Percentiles rank a stretch among this genome's conserved stretches.
Conservation (phyloP, 2,329 filamentous ascomycete species). For the Ceratocystis diversiconidia region DNA sequence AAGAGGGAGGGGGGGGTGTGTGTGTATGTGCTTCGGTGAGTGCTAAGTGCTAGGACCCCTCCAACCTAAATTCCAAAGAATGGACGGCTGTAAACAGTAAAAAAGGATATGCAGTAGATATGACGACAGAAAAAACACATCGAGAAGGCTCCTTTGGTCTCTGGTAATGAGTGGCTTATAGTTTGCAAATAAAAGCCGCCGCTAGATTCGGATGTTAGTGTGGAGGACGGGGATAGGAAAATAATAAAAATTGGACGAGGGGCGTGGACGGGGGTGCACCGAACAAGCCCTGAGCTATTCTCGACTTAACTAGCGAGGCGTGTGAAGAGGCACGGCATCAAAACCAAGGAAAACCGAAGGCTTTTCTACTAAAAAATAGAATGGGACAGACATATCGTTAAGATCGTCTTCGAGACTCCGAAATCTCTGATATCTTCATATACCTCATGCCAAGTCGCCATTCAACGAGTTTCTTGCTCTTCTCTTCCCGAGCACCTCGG, state of each 20-base stretch:
- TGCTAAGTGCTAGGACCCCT: too few species aligned
- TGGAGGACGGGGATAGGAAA: not conserved
- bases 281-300: not conserved
- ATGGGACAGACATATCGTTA: not conserved
- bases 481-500: not conserved
- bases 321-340: not conserved
- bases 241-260: not conserved
- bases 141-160: not conserved
- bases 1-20: too few species aligned
- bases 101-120: too few species aligned
- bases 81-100: too few species aligned
- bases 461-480: not conserved
- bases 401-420: not conserved
- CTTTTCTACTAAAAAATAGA: not conserved
- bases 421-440: not conserved
- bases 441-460: not conserved
- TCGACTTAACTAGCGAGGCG: constrained; percentile 3
- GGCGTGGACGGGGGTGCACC: not conserved
- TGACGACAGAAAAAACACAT: too few species aligned
- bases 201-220: too few species aligned
- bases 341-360: not conserved
- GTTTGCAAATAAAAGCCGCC: not conserved
- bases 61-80: too few species aligned
- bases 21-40: too few species aligned
- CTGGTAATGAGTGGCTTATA: not conserved